Percentiles rank a stretch among this genome's conserved stretches.
phyloP scores from a whole-genome alignment of 2,329 filamentous ascomycete genomes.

The Furcasterigmium sp. region DNA sequence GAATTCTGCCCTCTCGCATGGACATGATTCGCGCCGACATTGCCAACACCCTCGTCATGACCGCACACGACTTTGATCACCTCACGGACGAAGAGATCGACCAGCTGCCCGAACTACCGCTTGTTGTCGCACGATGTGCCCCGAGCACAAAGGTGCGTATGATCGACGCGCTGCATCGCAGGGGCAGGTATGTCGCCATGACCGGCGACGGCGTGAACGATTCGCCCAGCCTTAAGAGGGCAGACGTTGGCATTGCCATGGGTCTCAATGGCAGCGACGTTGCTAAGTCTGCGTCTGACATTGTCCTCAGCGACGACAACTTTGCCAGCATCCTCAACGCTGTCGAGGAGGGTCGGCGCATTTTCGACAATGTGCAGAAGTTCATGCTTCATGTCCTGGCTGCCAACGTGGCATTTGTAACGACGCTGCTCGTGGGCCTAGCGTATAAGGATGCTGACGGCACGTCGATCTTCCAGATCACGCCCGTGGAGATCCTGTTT shows the following conservation, averaged over 20 bases:
- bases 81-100: conserved; percentile 59
- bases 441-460: conserved; percentile 60
- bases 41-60: conserved; percentile 54
- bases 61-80: conserved; percentile 58
- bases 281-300: conserved; percentile 60
- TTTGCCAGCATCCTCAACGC: conserved; percentile 40
- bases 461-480: conserved; percentile 64
- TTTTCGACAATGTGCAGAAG: conserved; percentile 69
- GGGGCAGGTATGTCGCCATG: conserved; percentile 59
- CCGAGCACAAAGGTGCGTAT: conserved; percentile 69
- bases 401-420: conserved; percentile 63
- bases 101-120: conserved; percentile 52
- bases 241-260: conserved; percentile 69
- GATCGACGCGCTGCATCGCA: conserved; percentile 67
- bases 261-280: conserved; percentile 62
- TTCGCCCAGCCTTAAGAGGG: conserved; percentile 59
- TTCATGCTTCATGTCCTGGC: conserved; percentile 63
- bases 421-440: conserved; percentile 61
- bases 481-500: conserved; percentile 69
- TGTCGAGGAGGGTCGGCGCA: conserved; percentile 61
- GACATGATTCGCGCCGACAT: conserved; percentile 43
- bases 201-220: conserved; percentile 70
- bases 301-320: conserved; percentile 66
- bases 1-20: conserved; percentile 48
- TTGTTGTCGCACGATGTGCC: conserved; percentile 66